A percentile compares a stretch with the other conserved stretches of the same genome.
These are phyloP conservation scores for Parasitella parasitica DNA, from an alignment of 371 early-diverging fungal species.

Conservation along the genomic window DNA sequence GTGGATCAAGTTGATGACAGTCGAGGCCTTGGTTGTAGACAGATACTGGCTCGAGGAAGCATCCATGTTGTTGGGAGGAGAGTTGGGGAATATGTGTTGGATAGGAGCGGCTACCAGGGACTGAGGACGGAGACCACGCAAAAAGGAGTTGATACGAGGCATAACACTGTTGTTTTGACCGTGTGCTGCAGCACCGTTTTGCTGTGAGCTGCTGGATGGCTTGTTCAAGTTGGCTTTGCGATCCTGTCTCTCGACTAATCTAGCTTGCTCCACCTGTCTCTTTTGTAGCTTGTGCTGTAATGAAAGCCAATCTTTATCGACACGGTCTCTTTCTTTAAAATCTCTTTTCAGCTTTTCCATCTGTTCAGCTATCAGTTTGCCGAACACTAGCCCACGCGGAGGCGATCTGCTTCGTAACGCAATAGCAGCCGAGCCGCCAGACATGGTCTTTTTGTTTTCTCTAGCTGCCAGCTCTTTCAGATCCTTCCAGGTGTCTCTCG, in stretches of 20 bases:
- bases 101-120: constrained; percentile 4
- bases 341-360: constrained; percentile 70
- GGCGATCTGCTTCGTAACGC: constrained; percentile 15
- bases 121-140: constrained; percentile 30
- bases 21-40: constrained; percentile 56
- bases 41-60: not conserved
- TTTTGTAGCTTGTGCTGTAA: constrained; percentile 68
- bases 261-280: constrained; percentile 69
- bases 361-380: constrained; percentile 62
- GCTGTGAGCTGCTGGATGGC: not conserved
- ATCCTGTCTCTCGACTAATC: constrained; percentile 59
- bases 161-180: constrained; percentile 12
- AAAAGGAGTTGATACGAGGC: constrained; percentile 41
- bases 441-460: constrained; percentile 34
- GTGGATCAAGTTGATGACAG: constrained; percentile 81
- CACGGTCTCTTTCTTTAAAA: constrained; percentile 69
- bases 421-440: constrained; percentile 21
- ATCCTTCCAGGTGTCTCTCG: constrained; percentile 31
- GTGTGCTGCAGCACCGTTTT: not conserved
- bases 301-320: constrained; percentile 68
- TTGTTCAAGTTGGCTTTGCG: constrained; percentile 7
- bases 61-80: not conserved
- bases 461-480: constrained; percentile 37
- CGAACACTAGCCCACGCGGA: constrained; percentile 39
- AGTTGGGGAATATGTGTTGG: constrained; percentile 13